These are phyloP conservation scores for Talaromyces nanjingensis DNA, from an alignment of 495 filamentous ascomycete genomes.

Conservation along the genomic window DNA sequence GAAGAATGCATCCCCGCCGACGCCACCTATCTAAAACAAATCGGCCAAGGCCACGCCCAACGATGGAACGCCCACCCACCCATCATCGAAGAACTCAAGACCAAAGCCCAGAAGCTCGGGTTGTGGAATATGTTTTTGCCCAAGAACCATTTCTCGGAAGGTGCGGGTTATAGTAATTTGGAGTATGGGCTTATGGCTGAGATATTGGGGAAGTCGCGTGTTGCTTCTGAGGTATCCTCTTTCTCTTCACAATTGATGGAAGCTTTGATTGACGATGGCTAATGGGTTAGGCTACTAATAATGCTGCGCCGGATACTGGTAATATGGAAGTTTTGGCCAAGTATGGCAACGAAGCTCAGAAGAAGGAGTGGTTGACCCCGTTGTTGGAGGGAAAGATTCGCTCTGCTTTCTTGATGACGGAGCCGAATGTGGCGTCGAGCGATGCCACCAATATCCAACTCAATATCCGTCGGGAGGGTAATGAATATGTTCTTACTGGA, in stretches of 20 bases:
- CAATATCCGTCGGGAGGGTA: conserved; percentile 69
- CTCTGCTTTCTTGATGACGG: conserved; percentile 91
- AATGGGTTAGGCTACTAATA: conserved; percentile 64
- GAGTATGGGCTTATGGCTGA: conserved; percentile 95
- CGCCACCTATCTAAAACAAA: conserved; percentile 66
- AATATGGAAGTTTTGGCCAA: conserved; percentile 96
- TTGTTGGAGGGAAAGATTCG: conserved; percentile 80
- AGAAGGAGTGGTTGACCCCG: conserved; percentile 76
- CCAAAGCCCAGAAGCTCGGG: conserved; percentile 72
- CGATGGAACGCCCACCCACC: conserved; percentile 74
- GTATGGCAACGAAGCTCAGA: conserved; percentile 86
- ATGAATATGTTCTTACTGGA: conserved; percentile 81
- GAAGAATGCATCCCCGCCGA: conserved; percentile 91
- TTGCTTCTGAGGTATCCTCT: conserved; percentile 60
- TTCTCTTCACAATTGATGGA: background rate
- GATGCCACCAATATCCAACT: conserved; percentile 87
- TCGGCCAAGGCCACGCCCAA: conserved; percentile 58
- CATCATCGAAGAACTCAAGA: conserved; percentile 83
- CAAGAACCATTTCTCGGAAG: conserved; percentile 89
- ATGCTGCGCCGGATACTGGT: conserved; percentile 84
- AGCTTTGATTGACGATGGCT: background rate
- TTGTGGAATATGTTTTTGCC: conserved; percentile 98
- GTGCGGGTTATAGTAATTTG: conserved; percentile 82
- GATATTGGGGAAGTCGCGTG: conserved; percentile 69
- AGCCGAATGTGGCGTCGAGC: conserved; percentile 76